Base-by-base conservation (phyloP, 345 rosid genomes). In the Bruguiera gymnorhiza region DNA sequence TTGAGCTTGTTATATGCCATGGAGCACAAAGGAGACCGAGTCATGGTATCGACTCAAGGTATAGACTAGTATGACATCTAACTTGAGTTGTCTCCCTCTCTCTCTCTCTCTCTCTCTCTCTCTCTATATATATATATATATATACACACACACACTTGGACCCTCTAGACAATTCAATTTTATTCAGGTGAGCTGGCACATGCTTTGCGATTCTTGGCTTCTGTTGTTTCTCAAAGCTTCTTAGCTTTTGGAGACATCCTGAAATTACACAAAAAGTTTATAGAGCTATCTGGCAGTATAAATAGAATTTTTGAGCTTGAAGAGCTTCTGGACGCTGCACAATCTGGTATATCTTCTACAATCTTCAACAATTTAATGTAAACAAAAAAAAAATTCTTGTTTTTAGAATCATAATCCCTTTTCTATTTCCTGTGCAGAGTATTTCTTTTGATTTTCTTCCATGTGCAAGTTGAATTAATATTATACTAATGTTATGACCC, bases 201-300 rank as follows among this genome's bases (percentile, higher is more conserved):
- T 83, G 94, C 97, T 18, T 73, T 92, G 85, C 92, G 98, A 61
- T 92, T 87, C 84, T 84, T 95, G 67, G 99, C 99, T 68, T 95
- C 97, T 77, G 97, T 95, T 65, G 98, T 92, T 37, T 95, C 99
- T 75, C 97, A 92, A 75, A 95, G 99, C 90, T 95, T 95, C 74
- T 86, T 92, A 75, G 99, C 99, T 29, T 95, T 95, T 73, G 99
- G 98, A 24, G 98, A 92, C 78, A 95, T 95, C 82, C 97, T 95
- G 62, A 92, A 92, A 78, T 79, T 95, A 78, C 89, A 95, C 66
- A 85, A 90, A 82, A 95, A 92, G 81, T 92, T 92, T 76, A 79
- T 90, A 69, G 94, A 87, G 88, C 92, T 95, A 76, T 90, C 97
- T 64, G 99, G 98, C 37, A 80, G 98, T 73, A 72, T 95, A 71